Base-by-base conservation (phyloP, 1,139 yeast genomes). In the Eremothecium cymbalariae region DNA sequence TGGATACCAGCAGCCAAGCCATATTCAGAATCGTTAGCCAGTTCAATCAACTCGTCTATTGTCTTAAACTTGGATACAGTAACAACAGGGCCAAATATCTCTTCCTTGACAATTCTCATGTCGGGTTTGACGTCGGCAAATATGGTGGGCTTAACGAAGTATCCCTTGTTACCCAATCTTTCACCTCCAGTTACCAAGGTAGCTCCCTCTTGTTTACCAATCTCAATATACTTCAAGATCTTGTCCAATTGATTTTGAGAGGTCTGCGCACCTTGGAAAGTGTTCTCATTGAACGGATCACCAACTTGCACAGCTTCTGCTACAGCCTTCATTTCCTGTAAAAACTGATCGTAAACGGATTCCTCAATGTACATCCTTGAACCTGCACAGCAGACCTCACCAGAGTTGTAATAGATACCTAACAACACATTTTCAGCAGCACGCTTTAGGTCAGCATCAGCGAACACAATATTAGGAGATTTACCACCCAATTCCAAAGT, bases 401-500 rank as follows among this genome's bases (percentile, higher is more conserved):
- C 96, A 52, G 81, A 74, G 62, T 86, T 86, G 59, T 68, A 70
- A 70, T 83, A 77, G 43, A 86, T 75, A 48, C 95, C 96, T 45
- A 74, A 65, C 17, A 90, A 85, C 29, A 88, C 77, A 80, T 93
- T 83, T 56, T 81, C 81, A 22, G 80, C 86, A 30, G 94, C 88
- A 53, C 77, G 77, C 1, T 77, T 81, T 31, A 85, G 59, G 53
- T 86, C 88, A 16, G 85, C 82, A 56, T 72, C 95, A 32, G 62
- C 78, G 64, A 78, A 79, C 39, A 70, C 74, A 55, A 73, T 70
- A 58, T 74, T 72, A 47, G 86, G 86, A 13, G 90, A 77, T 56
- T 86, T 86, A 41, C 96, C 96, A 45, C 97, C 97, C 53, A 94
- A 79, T 63, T 86, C 97, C 50, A 88, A 63, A 4, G 79, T 73